A percentile compares a stretch with the other conserved stretches of the same genome.
Conservation (phyloP, 73 alveolate species). For the Stentor roeselii region DNA sequence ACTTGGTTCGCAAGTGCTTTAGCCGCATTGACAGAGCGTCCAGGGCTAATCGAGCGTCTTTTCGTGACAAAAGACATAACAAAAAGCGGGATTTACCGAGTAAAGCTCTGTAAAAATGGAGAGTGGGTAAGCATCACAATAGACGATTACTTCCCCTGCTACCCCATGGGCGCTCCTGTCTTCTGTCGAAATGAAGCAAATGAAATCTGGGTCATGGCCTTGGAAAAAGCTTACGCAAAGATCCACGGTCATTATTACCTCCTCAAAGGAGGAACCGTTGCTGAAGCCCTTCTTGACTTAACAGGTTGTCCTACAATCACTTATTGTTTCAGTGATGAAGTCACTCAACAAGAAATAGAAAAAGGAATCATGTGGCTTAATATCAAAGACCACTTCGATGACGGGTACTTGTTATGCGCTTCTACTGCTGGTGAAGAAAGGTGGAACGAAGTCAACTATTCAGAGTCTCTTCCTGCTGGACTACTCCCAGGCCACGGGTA, state of each 20-base stretch:
- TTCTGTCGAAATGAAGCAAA: conserved; percentile 76
- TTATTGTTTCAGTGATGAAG: conserved; percentile 61
- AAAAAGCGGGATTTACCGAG: conserved; percentile 83
- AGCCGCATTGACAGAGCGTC: conserved; percentile 69
- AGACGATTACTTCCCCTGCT: conserved; percentile 98
- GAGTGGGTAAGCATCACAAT: conserved; percentile 95
- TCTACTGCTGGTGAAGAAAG: conserved; percentile 67
- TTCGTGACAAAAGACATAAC: conserved; percentile 85
- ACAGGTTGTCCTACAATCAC: conserved; percentile 92
- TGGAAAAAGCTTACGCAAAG: conserved; percentile 98
- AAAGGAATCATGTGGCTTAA: conserved; percentile 66
- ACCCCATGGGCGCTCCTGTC: conserved; percentile 94
- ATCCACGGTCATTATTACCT: conserved; percentile 83
- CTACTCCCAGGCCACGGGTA: conserved; percentile 94
- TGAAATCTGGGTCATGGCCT: conserved; percentile 90
- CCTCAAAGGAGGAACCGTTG: conserved; percentile 83
- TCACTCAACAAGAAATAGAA: conserved; percentile 35
- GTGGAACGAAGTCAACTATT: conserved; percentile 66
- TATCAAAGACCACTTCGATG: conserved; percentile 58
- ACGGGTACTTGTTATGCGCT: conserved; percentile 75
- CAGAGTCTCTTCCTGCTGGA: too few species aligned
- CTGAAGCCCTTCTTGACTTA: conserved; percentile 89
- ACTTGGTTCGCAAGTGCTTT: conserved; percentile 84
- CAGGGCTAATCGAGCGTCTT: conserved; percentile 66
- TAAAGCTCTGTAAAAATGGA: conserved; percentile 94